Evolutionary conservation across 306 rosid species (phyloP).

Genomic region (Pterocarpus macrocarpus): DNA sequence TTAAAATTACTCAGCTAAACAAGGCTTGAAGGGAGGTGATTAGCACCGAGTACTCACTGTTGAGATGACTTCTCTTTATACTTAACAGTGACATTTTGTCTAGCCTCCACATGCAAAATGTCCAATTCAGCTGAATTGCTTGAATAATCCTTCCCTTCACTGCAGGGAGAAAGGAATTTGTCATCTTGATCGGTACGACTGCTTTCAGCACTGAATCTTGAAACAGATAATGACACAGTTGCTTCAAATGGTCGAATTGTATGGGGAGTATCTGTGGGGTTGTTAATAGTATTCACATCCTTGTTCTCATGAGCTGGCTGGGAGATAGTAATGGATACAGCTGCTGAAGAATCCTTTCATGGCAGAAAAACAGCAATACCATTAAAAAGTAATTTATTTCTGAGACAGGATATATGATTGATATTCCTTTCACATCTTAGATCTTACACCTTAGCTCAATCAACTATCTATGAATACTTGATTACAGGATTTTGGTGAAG

Average conservation of each 20-base stretch:
- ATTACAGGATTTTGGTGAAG: constrained; percentile 30
- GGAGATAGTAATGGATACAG: constrained; percentile 49
- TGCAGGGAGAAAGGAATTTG: constrained; percentile 49
- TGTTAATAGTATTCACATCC: constrained; percentile 42
- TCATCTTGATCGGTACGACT: constrained; percentile 48
- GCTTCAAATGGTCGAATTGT: constrained; percentile 54
- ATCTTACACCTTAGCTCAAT: constrained; percentile 25
- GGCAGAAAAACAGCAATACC: constrained; percentile 43
- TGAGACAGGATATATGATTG: not conserved
- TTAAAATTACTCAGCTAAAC: constrained; percentile 4
- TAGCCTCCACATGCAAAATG: constrained; percentile 41
- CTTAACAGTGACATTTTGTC: constrained; percentile 49
- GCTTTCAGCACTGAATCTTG: constrained; percentile 57
- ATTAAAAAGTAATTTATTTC: constrained; percentile 10
- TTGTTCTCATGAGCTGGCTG: constrained; percentile 47
- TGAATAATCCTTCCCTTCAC: constrained; percentile 45
- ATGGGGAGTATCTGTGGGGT: constrained; percentile 43
- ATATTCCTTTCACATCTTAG: constrained; percentile 38
- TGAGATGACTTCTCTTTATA: constrained; percentile 59
- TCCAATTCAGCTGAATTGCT: constrained; percentile 50
- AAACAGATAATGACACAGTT: constrained; percentile 52
- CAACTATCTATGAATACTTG: constrained; percentile 13
- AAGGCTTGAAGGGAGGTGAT: constrained; percentile 29
- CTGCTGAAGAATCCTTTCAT: constrained; percentile 69
- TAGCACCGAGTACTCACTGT: constrained; percentile 52